Percentiles rank a stretch among this genome's conserved stretches.
phyloP scores from a whole-genome alignment of 768 basidiomycete genomes.

The Steccherinum ochraceum region DNA sequence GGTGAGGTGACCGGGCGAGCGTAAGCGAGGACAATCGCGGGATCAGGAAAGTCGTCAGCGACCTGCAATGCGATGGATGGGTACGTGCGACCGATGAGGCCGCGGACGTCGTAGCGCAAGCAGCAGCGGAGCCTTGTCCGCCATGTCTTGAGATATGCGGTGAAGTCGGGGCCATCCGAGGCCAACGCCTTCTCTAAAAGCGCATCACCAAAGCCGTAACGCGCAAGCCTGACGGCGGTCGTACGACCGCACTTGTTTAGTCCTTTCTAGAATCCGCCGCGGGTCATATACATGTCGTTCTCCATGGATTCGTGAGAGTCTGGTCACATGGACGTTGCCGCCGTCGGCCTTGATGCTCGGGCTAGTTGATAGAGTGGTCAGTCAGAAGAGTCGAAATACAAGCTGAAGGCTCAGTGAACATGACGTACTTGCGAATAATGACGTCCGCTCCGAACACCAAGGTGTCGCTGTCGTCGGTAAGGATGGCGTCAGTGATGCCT shows the following conservation, averaged over 20 bases:
- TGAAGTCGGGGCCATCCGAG: neutral
- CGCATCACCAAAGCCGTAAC: conserved; percentile 5
- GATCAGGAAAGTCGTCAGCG: conserved; percentile 35
- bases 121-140: neutral
- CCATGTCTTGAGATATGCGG: conserved; percentile 1
- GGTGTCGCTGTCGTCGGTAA: conserved; percentile 39
- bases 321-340: too few species aligned
- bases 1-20: neutral
- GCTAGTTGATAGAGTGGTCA: too few species aligned
- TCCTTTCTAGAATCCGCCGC: too few species aligned
- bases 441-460: conserved; percentile 33
- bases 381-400: too few species aligned
- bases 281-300: too few species aligned
- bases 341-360: too few species aligned
- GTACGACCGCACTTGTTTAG: neutral
- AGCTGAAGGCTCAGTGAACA: too few species aligned
- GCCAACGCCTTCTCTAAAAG: neutral
- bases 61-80: neutral
- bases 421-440: conserved; percentile 25
- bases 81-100: neutral
- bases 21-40: neutral
- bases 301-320: too few species aligned
- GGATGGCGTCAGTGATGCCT: conserved; percentile 33
- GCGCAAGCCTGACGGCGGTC: conserved; percentile 3
- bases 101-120: neutral